Base-by-base conservation (phyloP, 2,329 filamentous ascomycete genomes). In the Colletotrichum spaethianum region DNA sequence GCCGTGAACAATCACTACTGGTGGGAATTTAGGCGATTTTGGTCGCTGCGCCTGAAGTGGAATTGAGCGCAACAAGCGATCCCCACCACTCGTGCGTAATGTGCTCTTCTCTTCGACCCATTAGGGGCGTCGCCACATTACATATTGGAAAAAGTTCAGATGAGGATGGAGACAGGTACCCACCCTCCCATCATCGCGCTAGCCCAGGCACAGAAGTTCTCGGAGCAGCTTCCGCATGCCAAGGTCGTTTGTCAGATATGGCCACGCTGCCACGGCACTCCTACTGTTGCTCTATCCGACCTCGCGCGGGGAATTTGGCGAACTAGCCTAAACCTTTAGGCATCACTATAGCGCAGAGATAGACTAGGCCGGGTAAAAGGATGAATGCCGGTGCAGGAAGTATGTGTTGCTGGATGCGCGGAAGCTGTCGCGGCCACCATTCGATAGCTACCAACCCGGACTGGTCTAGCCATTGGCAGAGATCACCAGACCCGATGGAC, bases 201-300 rank as follows among this genome's bases (percentile, higher is more conserved):
- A 71, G 38, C 36, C 68, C 57, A 71, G 68, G 68, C 68, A 68
- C 64, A 71, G 68, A 52, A 63, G 57, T 63, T 55, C 64, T 62
- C 57, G 64, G 68, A 71, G 61, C 48, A 56, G 18, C 42, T 65
- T 71, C 68, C 68, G 68, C 50, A 44, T 57, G 50, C 68, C 57
- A 62, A 71, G 64, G 36, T 28, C 36, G 42, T 46, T 28, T 44
- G 42, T 56, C 63, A 56, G 63, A 56, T n/a, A 38, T 46, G 63
- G 55, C 31, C 38, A 48, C 46, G 55, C 16, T 20, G 16, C 14
- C 48, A 6, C 26, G 14, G 46, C 56, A 38, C 31, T 33, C 20
- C 40, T 38, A 42, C 57, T 68, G 42, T 28, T 68, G 20, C 36
- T 52, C 57, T 57, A 59, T 44, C 63, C 23, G 53, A n/a, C 16